These are phyloP conservation scores for Lactifluus rugatus DNA, from an alignment of 768 basidiomycete genomes.

Conservation along the genomic window DNA sequence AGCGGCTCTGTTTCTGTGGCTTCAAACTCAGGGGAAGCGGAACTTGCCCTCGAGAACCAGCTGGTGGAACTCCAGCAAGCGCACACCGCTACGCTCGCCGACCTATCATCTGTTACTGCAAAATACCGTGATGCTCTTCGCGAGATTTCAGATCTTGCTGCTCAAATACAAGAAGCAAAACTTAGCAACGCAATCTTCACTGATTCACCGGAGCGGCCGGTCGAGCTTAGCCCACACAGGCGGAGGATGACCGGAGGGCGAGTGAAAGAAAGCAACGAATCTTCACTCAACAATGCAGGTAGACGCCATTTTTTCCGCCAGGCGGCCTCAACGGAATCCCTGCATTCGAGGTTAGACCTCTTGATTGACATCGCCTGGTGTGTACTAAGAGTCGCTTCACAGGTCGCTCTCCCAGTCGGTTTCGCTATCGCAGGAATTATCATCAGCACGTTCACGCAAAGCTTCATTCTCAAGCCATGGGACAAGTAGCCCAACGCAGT, in stretches of 20 bases:
- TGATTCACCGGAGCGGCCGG: slow-evolving; percentile 36
- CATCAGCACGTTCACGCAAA: slow-evolving; percentile 79
- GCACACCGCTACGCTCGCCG: slow-evolving; percentile 68
- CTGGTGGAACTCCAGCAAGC: slow-evolving; percentile 70
- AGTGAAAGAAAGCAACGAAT: slow-evolving; percentile 40
- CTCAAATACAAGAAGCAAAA: slow-evolving; percentile 84
- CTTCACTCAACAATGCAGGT: slow-evolving; percentile 40
- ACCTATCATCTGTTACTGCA: slow-evolving; percentile 63
- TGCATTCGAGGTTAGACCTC: slow-evolving; percentile 63
- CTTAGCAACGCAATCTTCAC: slow-evolving; percentile 42
- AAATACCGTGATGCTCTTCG: slow-evolving; percentile 86
- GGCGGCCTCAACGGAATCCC: slow-evolving; percentile 79
- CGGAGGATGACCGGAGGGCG: slow-evolving; percentile 45
- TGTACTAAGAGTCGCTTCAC: slow-evolving; percentile 16
- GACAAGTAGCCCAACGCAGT: slow-evolving; percentile 55
- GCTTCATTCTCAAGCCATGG: slow-evolving; percentile 68
- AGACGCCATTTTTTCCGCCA: slow-evolving; percentile 80
- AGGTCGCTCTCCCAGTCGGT: slow-evolving; percentile 90
- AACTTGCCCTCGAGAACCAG: slow-evolving; percentile 46
- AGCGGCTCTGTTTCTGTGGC: slow-evolving; percentile 25
- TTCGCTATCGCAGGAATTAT: slow-evolving; percentile 96
- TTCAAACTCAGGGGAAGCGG: slow-evolving; percentile 26
- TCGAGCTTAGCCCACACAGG: slow-evolving; percentile 39
- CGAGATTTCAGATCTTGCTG: slow-evolving; percentile 87
- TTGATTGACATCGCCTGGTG: slow-evolving; percentile 11